phyloP scores from a whole-genome alignment of 768 basidiomycete genomes.

The Auriculariales sp. region DNA sequence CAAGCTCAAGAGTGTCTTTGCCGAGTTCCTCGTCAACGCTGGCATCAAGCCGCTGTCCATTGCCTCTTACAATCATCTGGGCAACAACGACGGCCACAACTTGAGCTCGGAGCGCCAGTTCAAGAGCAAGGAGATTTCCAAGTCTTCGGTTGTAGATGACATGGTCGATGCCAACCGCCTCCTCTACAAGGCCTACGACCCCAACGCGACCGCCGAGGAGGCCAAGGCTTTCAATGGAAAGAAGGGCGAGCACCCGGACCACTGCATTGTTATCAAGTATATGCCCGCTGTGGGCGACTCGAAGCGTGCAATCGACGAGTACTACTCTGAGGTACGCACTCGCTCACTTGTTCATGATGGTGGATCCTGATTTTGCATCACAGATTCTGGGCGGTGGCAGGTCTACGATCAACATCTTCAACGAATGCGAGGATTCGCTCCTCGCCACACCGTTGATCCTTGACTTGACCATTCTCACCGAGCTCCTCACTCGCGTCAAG shows the following conservation, averaged over 20 bases:
- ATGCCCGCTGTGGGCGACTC: constrained; percentile 93
- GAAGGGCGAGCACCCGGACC: constrained; percentile 96
- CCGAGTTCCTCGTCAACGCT: constrained; percentile 97
- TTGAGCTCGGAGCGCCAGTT: constrained; percentile 84
- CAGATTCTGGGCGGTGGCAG: constrained; percentile 92
- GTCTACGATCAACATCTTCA: constrained; percentile 92
- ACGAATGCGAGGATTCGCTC: constrained; percentile 96
- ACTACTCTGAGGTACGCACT: constrained; percentile 97
- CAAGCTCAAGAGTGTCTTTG: constrained; percentile 90
- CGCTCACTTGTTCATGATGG: too few relatives aligned
- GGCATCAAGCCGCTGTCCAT: constrained; percentile 97
- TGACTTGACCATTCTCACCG: constrained; percentile 84
- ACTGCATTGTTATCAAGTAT: constrained; percentile 94
- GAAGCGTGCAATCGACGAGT: constrained; percentile 98
- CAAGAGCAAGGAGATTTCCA: constrained; percentile 96
- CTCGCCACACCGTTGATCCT: constrained; percentile 93
- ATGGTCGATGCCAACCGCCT: constrained; percentile 89
- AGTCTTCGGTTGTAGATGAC: constrained; percentile 93
- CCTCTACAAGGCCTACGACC: constrained; percentile 63
- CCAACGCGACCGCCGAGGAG: constrained; percentile 24
- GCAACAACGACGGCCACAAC: constrained; percentile 95
- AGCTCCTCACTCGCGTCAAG: constrained; percentile 83
- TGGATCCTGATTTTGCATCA: too few relatives aligned
- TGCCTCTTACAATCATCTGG: constrained; percentile 96
- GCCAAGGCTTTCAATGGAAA: constrained; percentile 32